Evolutionary conservation across 805 yeast genomes (phyloP).

Genomic region (Brettanomyces anomalus): DNA sequence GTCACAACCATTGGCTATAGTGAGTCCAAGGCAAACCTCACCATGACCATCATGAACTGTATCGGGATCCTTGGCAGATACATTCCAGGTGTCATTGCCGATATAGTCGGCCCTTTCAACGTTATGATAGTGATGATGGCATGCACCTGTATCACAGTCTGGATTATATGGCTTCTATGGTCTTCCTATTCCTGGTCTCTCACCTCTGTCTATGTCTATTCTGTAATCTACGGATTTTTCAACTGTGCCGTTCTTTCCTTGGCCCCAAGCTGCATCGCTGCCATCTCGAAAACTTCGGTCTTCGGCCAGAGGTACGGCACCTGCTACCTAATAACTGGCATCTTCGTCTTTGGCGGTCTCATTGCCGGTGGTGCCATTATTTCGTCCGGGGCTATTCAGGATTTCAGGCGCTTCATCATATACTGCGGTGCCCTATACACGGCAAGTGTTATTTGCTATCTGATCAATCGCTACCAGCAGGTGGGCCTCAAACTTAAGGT

Average conservation of each 20-base stretch:
- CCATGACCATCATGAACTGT: slow-evolving; percentile 31
- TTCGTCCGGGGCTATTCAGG: slow-evolving; percentile 16
- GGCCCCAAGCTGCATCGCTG: slow-evolving; percentile 52
- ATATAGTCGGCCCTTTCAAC: slow-evolving; percentile 33
- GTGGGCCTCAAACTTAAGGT: not conserved
- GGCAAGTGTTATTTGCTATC: not conserved
- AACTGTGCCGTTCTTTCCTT: slow-evolving; percentile 49
- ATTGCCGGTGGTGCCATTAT: slow-evolving; percentile 38
- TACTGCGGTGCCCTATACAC: slow-evolving; percentile 31
- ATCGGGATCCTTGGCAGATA: slow-evolving; percentile 31
- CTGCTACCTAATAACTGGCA: slow-evolving; percentile 34
- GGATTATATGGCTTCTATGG: slow-evolving; percentile 35
- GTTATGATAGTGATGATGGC: slow-evolving; percentile 29
- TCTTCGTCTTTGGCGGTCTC: slow-evolving; percentile 25
- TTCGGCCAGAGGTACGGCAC: slow-evolving; percentile 65
- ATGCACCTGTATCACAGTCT: slow-evolving; percentile 29
- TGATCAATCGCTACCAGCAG: not conserved
- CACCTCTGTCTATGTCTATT: slow-evolving; percentile 38
- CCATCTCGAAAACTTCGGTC: slow-evolving; percentile 45
- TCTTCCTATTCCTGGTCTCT: slow-evolving; percentile 10
- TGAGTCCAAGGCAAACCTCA: slow-evolving; percentile 27
- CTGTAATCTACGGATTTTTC: slow-evolving; percentile 45
- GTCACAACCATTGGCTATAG: slow-evolving; percentile 29
- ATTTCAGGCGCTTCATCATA: slow-evolving; percentile 35
- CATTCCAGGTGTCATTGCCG: slow-evolving; percentile 33